Base-by-base conservation (phyloP, 1,284 basidiomycete genomes). In the Stereum hirsutum region DNA sequence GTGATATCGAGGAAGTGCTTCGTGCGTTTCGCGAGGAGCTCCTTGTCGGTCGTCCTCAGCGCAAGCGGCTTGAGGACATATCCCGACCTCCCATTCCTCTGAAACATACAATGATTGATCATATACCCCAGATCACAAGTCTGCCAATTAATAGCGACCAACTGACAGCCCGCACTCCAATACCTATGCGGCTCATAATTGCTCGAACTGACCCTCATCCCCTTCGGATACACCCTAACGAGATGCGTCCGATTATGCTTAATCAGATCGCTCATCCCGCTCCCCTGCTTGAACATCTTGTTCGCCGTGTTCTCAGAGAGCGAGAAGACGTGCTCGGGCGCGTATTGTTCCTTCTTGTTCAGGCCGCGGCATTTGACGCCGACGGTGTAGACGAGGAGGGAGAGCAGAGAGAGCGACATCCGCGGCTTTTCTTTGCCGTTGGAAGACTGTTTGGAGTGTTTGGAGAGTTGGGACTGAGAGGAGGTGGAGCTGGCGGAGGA, bases 121-220 rank as follows among this genome's bases (percentile, higher is more conserved):
- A 87, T 84, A 55, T 87, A 88, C 6, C 88, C 90, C 41, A 89
- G 57, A 60, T 95, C 90, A 52, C 84, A 84, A 0, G 93, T 99
- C 63, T 99, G 96, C 89, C 93, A 98, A 61, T 99, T 99, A 48
- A 99, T 74, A 5, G 96, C 92, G 0, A 96, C 93, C n/a, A 99
- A 63, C 62, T 99, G 95, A 14, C 83, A 81, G 0, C 95, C 95
- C 0, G 82, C 81, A 0, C 80, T 77, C 95, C 95, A 99, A 61
- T 81, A 92, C 30, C 84, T 75, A 61, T 89, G 81, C 4, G 95
- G 95, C 51, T 88, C 75, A 57, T 87, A 98, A 61, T 99, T 99
- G 19, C 84, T 84, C 48, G 87, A 91, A 49, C 74, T 82, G 36
- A 96, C 68, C 41, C 93, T 67, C 30, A 72, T 80, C 1, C 88